Evolutionary conservation across 2,329 filamentous ascomycete genomes (phyloP), one percentile per base, ranked within the genome.

Genomic region (Fusarium sp.): DNA sequence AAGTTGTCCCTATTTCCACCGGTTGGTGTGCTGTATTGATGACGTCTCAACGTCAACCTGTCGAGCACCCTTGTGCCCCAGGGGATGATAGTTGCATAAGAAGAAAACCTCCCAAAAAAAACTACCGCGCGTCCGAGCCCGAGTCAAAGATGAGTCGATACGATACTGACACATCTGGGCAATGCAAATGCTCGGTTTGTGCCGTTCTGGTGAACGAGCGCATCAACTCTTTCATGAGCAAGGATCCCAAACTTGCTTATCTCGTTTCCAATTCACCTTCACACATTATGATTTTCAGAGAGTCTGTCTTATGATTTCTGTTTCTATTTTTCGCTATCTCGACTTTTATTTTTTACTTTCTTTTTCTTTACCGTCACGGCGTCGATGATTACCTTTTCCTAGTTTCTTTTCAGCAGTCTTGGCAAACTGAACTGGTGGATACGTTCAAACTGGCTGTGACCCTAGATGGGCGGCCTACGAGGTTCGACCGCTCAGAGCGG

Each of bases 401-500:
- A 50, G 41, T 60, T 67, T 65, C 54, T 53, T 67, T 67, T 67
- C 62, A 70, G 62, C 58, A 55, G 65, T 56, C 62, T 70, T 67
- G 63, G 41, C 67, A 70, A 50, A 64, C 52, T 64, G 64, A 64
- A 67, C 67, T 65, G 67, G 63, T 70, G 67, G 67, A 70, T 70
- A 70, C 67, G 67, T 64, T 70, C 44, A 61, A 55, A 30, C 41
- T 55, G 67, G 62, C 48, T 54, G 22, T 48, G 59, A 56, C 65
- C 63, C 58, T 68, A 43, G 51, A 68, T 45, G 67, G 64, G 56
- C 52, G 41, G 64, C 63, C 60, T 62, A 55, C 41, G 45, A 50
- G 67, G 54, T 61, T 58, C 62, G 67, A 19, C 54, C 54, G 54
- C 24, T 52, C 44, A 40, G 44, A 30, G 44, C 47, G 62, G 67